Evolutionary conservation across 768 basidiomycete species (phyloP), one percentile per base, ranked within the genome.

Genomic region (Paxillus ammoniavirescens): DNA sequence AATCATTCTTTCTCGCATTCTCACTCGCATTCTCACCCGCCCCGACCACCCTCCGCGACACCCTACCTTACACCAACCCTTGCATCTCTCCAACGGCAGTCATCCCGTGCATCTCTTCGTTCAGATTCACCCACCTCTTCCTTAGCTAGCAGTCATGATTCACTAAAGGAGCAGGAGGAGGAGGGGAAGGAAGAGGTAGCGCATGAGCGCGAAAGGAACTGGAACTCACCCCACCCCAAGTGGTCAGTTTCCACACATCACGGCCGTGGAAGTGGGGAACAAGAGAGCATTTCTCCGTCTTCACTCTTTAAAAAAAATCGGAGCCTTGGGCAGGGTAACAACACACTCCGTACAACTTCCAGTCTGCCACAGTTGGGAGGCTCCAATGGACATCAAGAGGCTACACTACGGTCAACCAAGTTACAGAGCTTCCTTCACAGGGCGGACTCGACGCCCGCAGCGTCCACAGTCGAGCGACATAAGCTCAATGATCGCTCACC

Each of bases 151-250:
- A 73, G 70, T 38, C 72, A 66, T 13, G 71, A 63, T 38, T 70
- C 68, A 18, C 57, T 65, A 31, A 58, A 70, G 23, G 73, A 73
- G 64, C 71, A 13, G 18, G 64, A 65, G 18, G 49, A 63, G 49
- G 68, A 66, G 41, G 57, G 69, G 48, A 52, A 63, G 53, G 57
- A 65, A n/a, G 79, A 75, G 58, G 52, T 69, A 4, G 54, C 61
- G n/a, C 78, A 81, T 37, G 77, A 79, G 58, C 77, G 84, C 45
- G 86, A 87, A 67, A 75, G 82, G 45, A 87, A 87, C 60, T 87
- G 85, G 86, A 83, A 85, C 65, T 78, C 84, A 8, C 82, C 81
- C n/a, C 79, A 75, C 36, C 84, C 82, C 7, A 77, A 73, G 47
- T 86, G 84, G 84, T 64, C 69, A 17, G 57, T 60, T 18, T 50